Conservation (phyloP, 352 stramenopile genomes). For the Pythium brachiatum region DNA sequence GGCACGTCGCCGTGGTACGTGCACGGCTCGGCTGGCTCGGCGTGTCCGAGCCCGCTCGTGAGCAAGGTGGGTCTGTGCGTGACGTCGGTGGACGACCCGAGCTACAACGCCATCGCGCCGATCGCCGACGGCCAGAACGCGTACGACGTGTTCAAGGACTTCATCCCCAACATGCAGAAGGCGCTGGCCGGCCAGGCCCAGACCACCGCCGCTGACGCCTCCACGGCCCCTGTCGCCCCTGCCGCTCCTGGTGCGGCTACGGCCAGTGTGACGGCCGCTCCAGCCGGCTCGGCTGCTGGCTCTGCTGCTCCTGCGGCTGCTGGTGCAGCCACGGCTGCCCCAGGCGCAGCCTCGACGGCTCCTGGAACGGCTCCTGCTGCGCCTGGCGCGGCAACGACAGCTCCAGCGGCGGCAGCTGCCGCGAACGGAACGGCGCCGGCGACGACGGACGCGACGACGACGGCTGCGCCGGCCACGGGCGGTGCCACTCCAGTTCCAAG, state of each 20-base stretch:
- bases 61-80: slow-evolving; percentile 47
- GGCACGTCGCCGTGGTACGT: slow-evolving; percentile 56
- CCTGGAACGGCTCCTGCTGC: neutral
- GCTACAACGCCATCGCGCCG: slow-evolving; percentile 46
- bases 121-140: slow-evolving; percentile 53
- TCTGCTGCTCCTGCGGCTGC: neutral
- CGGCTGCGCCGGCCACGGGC: neutral
- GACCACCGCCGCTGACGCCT: neutral
- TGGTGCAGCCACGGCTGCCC: neutral
- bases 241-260: neutral
- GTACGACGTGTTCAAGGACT: slow-evolving; percentile 60
- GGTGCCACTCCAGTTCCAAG: slow-evolving; percentile 5
- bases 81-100: slow-evolving; percentile 39
- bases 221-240: neutral
- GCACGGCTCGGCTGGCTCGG: slow-evolving; percentile 41
- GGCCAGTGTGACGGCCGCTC: neutral
- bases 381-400: too few species aligned
- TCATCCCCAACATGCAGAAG: slow-evolving; percentile 52
- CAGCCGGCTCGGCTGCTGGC: neutral
- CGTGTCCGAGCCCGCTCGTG: slow-evolving; percentile 50
- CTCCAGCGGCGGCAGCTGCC: neutral
- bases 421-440: neutral
- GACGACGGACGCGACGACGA: neutral
- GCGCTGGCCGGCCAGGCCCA: slow-evolving; percentile 38
- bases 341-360: slow-evolving; percentile 2